Base-by-base conservation (phyloP, 2,329 filamentous ascomycete genomes). In the Cryoendolithus antarcticus region DNA sequence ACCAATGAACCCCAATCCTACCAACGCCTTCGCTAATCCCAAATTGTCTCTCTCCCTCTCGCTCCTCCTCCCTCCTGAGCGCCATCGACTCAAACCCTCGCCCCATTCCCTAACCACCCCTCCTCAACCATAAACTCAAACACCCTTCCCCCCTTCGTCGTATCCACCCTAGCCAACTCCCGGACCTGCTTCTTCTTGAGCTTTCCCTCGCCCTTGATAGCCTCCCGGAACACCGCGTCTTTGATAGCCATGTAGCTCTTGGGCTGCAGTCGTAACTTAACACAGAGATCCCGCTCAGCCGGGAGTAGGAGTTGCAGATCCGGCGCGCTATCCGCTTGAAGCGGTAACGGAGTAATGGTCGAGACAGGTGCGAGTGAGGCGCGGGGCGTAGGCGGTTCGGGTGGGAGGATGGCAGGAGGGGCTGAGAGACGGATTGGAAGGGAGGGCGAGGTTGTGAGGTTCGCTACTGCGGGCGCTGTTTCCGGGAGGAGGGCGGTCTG, bases 241-340 rank as follows among this genome's bases (percentile, higher is more conserved):
- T 98, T 98, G 62, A 96, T 86, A 55, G 86, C 86, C 4, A 95
- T 63, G 59, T 95, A 98, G 1, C 91, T 85, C 65, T 98, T 98
- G 1, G 91, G 91, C 60, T 91, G 82, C 38, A 98, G 65, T 32
- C 86, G 76, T 9, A 93, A 72, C 31, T 82, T 72, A 50, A 84
- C 83, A 64, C 91, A 98, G 1, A 98, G 66, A 53, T 93, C 85
- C 4, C 76, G 69, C 60, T 98, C 91, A 48, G 93, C 86, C 1
- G 78, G 72, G 1, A 82, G 85, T 32, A 98, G 67, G 0, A 98
- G 74, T 53, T 96, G 91, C 21, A 89, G 63, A 57, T 96, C 91
- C 0, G 82, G 73, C 1, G 83, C 78, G 29, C 77, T 82, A 40
- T 93, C 83, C 49, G 80, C 79, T 41, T 75, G 79, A 42, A 93